phyloP scores from a whole-genome alignment of 805 yeast genomes.

The Nakazawaea siamensis region DNA sequence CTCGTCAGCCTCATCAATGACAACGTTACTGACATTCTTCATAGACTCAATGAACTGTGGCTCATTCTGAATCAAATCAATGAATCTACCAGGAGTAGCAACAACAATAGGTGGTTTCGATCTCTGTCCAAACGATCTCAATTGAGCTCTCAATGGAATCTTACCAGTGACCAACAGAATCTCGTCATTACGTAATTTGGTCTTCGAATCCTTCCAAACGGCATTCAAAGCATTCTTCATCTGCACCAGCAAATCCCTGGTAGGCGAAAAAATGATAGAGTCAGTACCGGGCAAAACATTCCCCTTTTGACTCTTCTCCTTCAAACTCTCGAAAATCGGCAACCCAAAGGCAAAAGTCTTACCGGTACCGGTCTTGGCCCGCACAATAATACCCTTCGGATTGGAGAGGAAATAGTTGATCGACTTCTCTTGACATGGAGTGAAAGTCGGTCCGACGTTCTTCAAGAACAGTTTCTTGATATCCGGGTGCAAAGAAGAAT shows the following conservation, averaged over 20 bases:
- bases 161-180: constrained; percentile 67
- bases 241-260: constrained; percentile 86
- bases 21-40: constrained; percentile 47
- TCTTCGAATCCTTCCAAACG: constrained; percentile 22
- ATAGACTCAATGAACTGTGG: constrained; percentile 37
- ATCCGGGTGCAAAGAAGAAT: constrained; percentile 18
- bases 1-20: constrained; percentile 90
- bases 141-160: constrained; percentile 31
- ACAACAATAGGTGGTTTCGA: constrained; percentile 56
- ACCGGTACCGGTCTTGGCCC: constrained; percentile 96
- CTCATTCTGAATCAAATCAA: constrained; percentile 47
- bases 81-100: constrained; percentile 67
- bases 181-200: constrained; percentile 14
- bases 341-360: constrained; percentile 85
- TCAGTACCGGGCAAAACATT: constrained; percentile 30
- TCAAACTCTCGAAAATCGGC: constrained; percentile 59
- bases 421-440: constrained; percentile 63
- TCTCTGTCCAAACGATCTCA: constrained; percentile 18
- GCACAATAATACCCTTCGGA: constrained; percentile 63
- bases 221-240: constrained; percentile 57
- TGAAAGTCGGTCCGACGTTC: constrained; percentile 39
- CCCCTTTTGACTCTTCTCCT: constrained; percentile 23
- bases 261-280: constrained; percentile 75
- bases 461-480: constrained; percentile 23
- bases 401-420: constrained; percentile 45